Conservation (phyloP, 345 rosid genomes). For the Euphorbia tirucalli region DNA sequence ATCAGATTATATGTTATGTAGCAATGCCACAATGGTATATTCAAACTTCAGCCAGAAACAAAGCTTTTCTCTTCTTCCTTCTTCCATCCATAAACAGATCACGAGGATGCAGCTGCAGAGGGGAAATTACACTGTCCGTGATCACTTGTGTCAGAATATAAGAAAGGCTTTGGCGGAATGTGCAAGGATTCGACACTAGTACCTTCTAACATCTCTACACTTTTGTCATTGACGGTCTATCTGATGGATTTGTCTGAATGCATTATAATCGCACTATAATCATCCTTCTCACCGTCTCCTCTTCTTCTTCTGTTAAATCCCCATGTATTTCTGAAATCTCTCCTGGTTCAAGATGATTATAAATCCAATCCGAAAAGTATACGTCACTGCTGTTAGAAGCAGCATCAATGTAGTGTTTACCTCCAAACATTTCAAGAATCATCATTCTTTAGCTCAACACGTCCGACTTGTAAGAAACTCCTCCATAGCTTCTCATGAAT, state of each 20-base stretch:
- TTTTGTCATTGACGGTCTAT: slow-evolving; percentile 27
- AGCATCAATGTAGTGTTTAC: background rate
- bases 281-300: slow-evolving; percentile 12
- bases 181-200: slow-evolving; percentile 11
- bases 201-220: slow-evolving; percentile 24
- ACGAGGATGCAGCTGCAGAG: too few species aligned
- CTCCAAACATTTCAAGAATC: slow-evolving; percentile 10
- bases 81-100: too few species aligned
- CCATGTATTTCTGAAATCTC: background rate
- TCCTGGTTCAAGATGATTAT: slow-evolving; percentile 7
- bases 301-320: slow-evolving; percentile 8
- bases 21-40: too few species aligned
- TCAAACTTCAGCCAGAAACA: too few species aligned
- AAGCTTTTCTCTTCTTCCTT: too few species aligned
- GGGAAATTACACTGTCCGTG: too few species aligned
- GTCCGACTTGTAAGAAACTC: slow-evolving; percentile 18
- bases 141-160: background rate
- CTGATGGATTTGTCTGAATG: slow-evolving; percentile 21
- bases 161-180: slow-evolving; percentile 24
- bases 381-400: background rate
- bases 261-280: slow-evolving; percentile 24
- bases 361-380: slow-evolving; percentile 14
- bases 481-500: slow-evolving; percentile 10
- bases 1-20: too few species aligned
- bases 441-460: slow-evolving; percentile 22